Evolutionary conservation across 2,329 filamentous ascomycete species (phyloP).

Genomic region (Arachnopeziza araneosa): DNA sequence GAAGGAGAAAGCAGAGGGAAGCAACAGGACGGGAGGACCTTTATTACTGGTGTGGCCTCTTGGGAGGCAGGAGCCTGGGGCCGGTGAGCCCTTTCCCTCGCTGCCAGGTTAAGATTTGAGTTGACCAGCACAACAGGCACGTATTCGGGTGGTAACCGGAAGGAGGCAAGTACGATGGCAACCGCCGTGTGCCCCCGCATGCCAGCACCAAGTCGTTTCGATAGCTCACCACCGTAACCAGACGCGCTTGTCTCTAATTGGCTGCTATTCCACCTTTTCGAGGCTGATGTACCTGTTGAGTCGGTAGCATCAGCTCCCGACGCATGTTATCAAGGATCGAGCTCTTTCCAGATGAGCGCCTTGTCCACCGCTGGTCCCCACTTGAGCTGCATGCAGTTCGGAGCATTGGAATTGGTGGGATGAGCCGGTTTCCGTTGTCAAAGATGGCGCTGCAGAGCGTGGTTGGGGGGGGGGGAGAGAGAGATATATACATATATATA

Average conservation of each 20-base stretch:
- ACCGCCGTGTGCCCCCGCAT: background rate
- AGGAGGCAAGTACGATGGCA: background rate
- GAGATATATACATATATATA: too few relatives aligned
- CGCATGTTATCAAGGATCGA: background rate
- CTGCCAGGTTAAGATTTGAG: background rate
- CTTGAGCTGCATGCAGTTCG: background rate
- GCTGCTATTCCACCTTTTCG: background rate
- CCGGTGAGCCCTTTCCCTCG: background rate
- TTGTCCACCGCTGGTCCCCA: background rate
- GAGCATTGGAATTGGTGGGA: background rate
- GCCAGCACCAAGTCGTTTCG: background rate
- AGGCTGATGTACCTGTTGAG: conserved; percentile 3
- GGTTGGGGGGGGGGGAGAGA: too few relatives aligned
- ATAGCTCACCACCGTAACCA: background rate
- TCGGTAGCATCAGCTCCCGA: conserved; percentile 5
- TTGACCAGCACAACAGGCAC: too few relatives aligned
- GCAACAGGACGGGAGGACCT: conserved; percentile 3
- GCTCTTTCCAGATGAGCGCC: background rate
- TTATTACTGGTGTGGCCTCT: conserved; percentile 1
- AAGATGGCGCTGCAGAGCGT: background rate
- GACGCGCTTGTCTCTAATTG: background rate
- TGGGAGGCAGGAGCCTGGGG: background rate
- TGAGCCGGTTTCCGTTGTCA: too few relatives aligned
- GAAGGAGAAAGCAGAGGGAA: background rate
- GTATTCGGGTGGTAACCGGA: too few relatives aligned